Evolutionary conservation across 768 basidiomycete species (phyloP).

Genomic region (Trametes gibbosa): DNA sequence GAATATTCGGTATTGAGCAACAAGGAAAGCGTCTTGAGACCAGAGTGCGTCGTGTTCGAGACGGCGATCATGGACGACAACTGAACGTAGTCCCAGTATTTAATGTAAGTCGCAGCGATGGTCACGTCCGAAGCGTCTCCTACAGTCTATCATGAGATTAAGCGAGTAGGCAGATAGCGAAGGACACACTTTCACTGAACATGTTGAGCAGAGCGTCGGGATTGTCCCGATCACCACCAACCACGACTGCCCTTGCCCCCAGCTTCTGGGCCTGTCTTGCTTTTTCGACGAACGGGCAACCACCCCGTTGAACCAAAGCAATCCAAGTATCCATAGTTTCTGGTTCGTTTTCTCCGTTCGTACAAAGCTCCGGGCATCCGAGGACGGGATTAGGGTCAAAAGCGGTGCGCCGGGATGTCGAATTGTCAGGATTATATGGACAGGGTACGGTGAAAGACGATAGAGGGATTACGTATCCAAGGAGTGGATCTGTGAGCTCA

Average conservation of each 20-base stretch:
- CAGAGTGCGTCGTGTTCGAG: conserved; percentile 79
- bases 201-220: conserved; percentile 84
- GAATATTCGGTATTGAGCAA: conserved; percentile 77
- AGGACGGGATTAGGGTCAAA: conserved; percentile 29
- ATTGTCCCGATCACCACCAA: conserved; percentile 79
- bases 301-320: conserved; percentile 85
- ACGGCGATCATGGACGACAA: conserved; percentile 66
- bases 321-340: conserved; percentile 76
- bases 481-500: conserved; percentile 53
- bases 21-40: conserved; percentile 70
- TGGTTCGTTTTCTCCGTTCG: conserved; percentile 52
- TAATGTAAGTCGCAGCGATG: conserved; percentile 88
- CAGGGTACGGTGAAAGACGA: conserved; percentile 43
- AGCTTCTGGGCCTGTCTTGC: conserved; percentile 48
- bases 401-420: conserved; percentile 8
- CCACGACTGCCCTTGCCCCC: conserved; percentile 87
- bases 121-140: conserved; percentile 83
- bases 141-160: conserved; percentile 27
- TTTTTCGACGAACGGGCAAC: conserved; percentile 91
- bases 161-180: conserved; percentile 5
- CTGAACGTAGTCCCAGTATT: conserved; percentile 72
- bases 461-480: conserved; percentile 38
- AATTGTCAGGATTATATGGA: conserved; percentile 27
- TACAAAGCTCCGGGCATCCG: conserved; percentile 71
- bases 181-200: conserved; percentile 78